phyloP scores from a whole-genome alignment of 1,284 basidiomycete genomes.

The Trichosporon coremiiforme region DNA sequence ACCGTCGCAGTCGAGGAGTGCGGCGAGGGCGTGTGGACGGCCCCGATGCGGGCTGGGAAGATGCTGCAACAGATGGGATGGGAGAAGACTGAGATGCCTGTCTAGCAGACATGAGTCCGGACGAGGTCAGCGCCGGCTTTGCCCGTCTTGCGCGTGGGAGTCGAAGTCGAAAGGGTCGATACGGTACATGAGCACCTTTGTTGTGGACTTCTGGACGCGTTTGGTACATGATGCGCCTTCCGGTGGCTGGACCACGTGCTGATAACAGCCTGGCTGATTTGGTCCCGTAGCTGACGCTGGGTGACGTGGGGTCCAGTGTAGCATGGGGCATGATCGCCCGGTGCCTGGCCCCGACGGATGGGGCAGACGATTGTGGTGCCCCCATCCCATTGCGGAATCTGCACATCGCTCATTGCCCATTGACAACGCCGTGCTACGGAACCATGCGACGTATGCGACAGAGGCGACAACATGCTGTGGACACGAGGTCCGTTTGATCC shows the following conservation, averaged over 20 bases:
- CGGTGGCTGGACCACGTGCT: neutral
- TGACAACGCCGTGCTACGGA: neutral
- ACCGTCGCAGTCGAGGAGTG: neutral
- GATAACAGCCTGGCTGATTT: neutral
- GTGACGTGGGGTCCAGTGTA: neutral
- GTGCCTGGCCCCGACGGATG: neutral
- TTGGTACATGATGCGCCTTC: constrained; percentile 2
- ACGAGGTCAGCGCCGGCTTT: neutral
- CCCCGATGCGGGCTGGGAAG: neutral
- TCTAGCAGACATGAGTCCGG: constrained; percentile 13
- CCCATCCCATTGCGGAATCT: neutral
- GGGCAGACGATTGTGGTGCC: neutral
- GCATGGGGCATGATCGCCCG: neutral
- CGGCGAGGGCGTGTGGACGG: neutral
- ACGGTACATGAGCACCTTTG: constrained; percentile 1
- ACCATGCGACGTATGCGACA: neutral
- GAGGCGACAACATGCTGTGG: neutral
- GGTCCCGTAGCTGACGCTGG: constrained; percentile 7
- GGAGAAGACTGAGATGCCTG: neutral
- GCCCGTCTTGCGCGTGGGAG: neutral
- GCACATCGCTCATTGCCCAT: neutral
- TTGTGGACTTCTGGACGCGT: constrained; percentile 6
- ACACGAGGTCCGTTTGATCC: neutral
- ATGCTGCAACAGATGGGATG: too few species aligned
- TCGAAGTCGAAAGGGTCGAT: neutral